Evolutionary conservation across 2,329 filamentous ascomycete species (phyloP), one percentile per base, ranked within the genome.

Genomic region (Chaetomiaceae sp.): DNA sequence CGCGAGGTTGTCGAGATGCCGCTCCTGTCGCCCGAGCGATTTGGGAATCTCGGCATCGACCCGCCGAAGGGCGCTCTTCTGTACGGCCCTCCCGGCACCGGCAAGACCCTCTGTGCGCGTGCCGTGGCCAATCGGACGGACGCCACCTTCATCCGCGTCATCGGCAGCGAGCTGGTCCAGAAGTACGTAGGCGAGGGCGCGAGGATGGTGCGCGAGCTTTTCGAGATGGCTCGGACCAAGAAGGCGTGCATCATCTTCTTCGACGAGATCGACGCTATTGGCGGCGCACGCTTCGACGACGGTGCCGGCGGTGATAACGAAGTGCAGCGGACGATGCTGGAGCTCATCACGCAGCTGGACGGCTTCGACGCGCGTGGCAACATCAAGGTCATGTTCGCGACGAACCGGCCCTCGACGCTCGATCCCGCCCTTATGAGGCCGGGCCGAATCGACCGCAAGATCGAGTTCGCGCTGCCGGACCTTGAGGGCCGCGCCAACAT

Each of bases 171-270:
- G 68, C 73, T 98, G 61, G 93, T 98, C 8, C 93, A 98, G 70
- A 98, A 98, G 72, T 98, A 98, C 64, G 93, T 98, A 15, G 93
- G 93, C 65, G 93, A 98, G 68, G 93, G 93, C 65, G 93, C 94
- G 5, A 82, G 94, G 60, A 98, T 98, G 93, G 93, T 98, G 17
- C 84, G 93, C 60, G 93, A 98, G 72, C 79, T 98, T 3, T 98
- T 98, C 67, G 93, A 98, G 72, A 98, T 98, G 93, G 93, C 93
- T 9, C 83, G 93, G 59, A 97, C 93, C 47, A 98, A 98, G 79
- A 98, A 98, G 72, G 93, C 93, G 1, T 98, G 93, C 69, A 98
- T 98, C 65, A 98, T 98, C 71, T 98, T 98, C 82, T 95, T 95
- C 63, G 93, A 98, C 66, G 93, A 98, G 72, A 93, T 97, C 53